A percentile compares a stretch with the other conserved stretches of the same genome.
Evolutionary conservation across 164 flowering plant genomes (phyloP).

Genomic region (Liriodendron chinense): DNA sequence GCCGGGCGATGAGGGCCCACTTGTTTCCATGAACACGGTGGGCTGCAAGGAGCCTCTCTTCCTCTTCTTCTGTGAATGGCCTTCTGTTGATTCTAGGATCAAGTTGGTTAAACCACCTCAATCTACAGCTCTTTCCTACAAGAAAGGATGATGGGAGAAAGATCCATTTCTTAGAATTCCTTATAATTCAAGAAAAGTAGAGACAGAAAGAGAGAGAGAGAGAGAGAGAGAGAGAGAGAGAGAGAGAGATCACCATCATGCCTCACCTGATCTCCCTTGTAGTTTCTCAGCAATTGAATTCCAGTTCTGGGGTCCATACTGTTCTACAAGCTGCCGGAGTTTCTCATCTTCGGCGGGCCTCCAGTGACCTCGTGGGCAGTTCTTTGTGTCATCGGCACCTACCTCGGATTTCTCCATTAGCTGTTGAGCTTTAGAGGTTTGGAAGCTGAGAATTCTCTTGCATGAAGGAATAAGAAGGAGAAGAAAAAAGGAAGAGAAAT

Average conservation of each 20-base stretch:
- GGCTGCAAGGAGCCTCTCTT: conserved; percentile 65
- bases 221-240: neutral
- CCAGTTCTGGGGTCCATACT: conserved; percentile 84
- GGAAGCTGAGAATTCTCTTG: neutral
- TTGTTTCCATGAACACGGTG: conserved; percentile 79
- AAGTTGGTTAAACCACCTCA: conserved; percentile 91
- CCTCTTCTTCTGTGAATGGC: conserved; percentile 81
- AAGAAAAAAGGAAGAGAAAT: conserved; percentile 7
- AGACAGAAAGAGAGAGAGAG: neutral
- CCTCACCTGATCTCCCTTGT: conserved; percentile 77
- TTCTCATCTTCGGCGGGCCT: conserved; percentile 81
- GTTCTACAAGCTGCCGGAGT: conserved; percentile 63
- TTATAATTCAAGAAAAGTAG: neutral
- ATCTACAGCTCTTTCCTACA: conserved; percentile 83
- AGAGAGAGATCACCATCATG: neutral
- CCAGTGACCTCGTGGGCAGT: conserved; percentile 85
- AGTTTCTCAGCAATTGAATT: conserved; percentile 80
- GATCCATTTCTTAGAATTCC: conserved; percentile 6
- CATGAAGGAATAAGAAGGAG: conserved; percentile 13
- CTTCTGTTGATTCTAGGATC: conserved; percentile 83
- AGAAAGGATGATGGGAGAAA: neutral
- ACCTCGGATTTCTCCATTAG: conserved; percentile 46
- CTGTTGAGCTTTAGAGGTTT: neutral
- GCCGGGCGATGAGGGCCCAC: conserved; percentile 78
- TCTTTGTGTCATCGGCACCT: conserved; percentile 30